These are phyloP conservation scores for Skeletonema grethae DNA, from an alignment of 108 stramenopile species.

Conservation along the genomic window DNA sequence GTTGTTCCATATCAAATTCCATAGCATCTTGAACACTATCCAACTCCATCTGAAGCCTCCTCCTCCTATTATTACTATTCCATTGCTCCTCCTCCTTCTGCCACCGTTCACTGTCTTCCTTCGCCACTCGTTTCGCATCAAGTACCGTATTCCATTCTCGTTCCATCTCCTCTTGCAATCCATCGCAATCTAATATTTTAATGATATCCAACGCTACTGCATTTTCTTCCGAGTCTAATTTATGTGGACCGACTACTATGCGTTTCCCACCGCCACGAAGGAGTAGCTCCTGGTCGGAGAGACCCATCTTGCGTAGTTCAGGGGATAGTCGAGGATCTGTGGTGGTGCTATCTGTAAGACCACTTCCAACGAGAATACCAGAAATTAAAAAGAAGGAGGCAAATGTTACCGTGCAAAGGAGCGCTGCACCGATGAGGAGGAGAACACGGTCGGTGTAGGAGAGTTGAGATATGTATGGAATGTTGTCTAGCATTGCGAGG, in stretches of 20 bases:
- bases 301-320: slow-evolving; percentile 34
- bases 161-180: slow-evolving; percentile 57
- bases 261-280: slow-evolving; percentile 48
- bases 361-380: slow-evolving; percentile 9
- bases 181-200: slow-evolving; percentile 56
- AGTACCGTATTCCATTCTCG: slow-evolving; percentile 34
- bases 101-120: slow-evolving; percentile 11
- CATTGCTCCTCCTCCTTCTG: background rate
- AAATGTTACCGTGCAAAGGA: slow-evolving; percentile 25
- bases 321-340: slow-evolving; percentile 36
- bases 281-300: slow-evolving; percentile 35
- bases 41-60: slow-evolving; percentile 13
- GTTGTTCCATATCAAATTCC: background rate
- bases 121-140: slow-evolving; percentile 18
- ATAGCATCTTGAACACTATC: background rate
- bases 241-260: slow-evolving; percentile 28
- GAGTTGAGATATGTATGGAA: slow-evolving; percentile 32
- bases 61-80: slow-evolving; percentile 20
- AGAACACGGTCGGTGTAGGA: slow-evolving; percentile 42
- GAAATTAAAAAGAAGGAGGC: slow-evolving; percentile 45
- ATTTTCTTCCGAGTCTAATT: slow-evolving; percentile 56
- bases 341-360: background rate
- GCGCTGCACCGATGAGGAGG: slow-evolving; percentile 22
- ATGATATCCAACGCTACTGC: slow-evolving; percentile 74
- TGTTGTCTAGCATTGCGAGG: slow-evolving; percentile 16